Evolutionary conservation across 2,329 filamentous ascomycete genomes (phyloP).

Genomic region (Diaporthe nobilis): DNA sequence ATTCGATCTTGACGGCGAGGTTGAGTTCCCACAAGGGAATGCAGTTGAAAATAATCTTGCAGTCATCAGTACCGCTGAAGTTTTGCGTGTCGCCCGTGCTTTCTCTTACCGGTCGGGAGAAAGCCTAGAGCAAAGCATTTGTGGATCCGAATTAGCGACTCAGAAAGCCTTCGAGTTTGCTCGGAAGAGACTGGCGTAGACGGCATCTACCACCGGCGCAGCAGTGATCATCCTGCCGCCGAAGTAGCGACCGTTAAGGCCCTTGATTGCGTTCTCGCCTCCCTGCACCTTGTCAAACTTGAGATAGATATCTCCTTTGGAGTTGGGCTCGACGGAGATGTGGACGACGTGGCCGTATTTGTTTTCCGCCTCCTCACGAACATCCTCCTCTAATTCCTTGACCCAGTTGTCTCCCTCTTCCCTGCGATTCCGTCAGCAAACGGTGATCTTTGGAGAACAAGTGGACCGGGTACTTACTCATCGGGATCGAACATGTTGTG

Average conservation of each 20-base stretch:
- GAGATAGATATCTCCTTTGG: slow-evolving; percentile 95
- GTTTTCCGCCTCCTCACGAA: slow-evolving; percentile 90
- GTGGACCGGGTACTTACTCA: slow-evolving; percentile 75
- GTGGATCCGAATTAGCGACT: slow-evolving; percentile 69
- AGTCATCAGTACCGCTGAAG: slow-evolving; percentile 43
- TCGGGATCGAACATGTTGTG: slow-evolving; percentile 95
- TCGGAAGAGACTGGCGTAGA: slow-evolving; percentile 96
- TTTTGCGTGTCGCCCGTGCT: slow-evolving; percentile 38
- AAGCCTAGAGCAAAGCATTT: slow-evolving; percentile 64
- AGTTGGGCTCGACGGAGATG: slow-evolving; percentile 94
- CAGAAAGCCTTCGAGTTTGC: slow-evolving; percentile 84
- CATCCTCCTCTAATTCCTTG: slow-evolving; percentile 94
- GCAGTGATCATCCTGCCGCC: slow-evolving; percentile 93
- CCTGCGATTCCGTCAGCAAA: slow-evolving; percentile 65
- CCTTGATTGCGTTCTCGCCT: slow-evolving; percentile 97
- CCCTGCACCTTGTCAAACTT: slow-evolving; percentile 97
- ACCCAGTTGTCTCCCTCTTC: slow-evolving; percentile 91
- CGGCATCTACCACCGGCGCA: slow-evolving; percentile 95
- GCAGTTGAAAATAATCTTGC: slow-evolving; percentile 38
- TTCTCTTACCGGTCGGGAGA: slow-evolving; percentile 45
- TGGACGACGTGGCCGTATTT: slow-evolving; percentile 99
- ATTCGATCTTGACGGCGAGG: slow-evolving; percentile 15
- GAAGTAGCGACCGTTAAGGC: slow-evolving; percentile 96
- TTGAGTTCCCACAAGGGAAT: slow-evolving; percentile 9
- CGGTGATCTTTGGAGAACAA: not conserved